Conservation (phyloP, 768 basidiomycete genomes). For the Chalciporus sphaerocephalus region DNA sequence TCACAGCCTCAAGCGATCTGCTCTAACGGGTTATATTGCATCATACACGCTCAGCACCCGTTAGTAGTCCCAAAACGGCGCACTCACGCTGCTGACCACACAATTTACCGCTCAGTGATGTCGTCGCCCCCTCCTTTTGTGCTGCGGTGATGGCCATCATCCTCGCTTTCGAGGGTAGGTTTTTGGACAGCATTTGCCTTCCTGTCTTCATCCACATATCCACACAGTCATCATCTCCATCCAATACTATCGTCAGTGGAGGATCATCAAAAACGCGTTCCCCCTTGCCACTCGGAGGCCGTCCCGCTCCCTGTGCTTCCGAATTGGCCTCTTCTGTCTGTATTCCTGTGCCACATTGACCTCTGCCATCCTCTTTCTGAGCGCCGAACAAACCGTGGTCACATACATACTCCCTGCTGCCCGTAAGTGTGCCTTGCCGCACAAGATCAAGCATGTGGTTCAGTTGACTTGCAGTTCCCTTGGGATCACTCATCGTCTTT, state of each 20-base stretch:
- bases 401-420: conserved; percentile 49
- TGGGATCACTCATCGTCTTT: conserved; percentile 45
- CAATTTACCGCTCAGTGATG: conserved; percentile 25
- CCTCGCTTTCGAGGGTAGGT: conserved; percentile 43
- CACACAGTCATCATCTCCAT: conserved; percentile 40
- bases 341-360: conserved; percentile 42
- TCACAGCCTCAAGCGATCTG: conserved; percentile 13
- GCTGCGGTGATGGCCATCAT: conserved; percentile 37
- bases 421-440: conserved; percentile 31
- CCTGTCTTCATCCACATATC: neutral
- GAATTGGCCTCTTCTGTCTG: conserved; percentile 41
- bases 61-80: conserved; percentile 26
- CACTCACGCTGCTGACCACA: conserved; percentile 12
- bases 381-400: conserved; percentile 26
- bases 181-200: neutral
- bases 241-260: conserved; percentile 41
- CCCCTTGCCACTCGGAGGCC: conserved; percentile 37
- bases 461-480: conserved; percentile 39
- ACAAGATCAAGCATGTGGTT: neutral
- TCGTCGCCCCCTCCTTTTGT: conserved; percentile 44
- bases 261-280: conserved; percentile 36
- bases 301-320: conserved; percentile 36
- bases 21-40: conserved; percentile 51
- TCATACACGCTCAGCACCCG: conserved; percentile 32
- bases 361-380: conserved; percentile 37